Conservation (phyloP, 2,329 filamentous ascomycete species). For the Colletotrichum eleusines region DNA sequence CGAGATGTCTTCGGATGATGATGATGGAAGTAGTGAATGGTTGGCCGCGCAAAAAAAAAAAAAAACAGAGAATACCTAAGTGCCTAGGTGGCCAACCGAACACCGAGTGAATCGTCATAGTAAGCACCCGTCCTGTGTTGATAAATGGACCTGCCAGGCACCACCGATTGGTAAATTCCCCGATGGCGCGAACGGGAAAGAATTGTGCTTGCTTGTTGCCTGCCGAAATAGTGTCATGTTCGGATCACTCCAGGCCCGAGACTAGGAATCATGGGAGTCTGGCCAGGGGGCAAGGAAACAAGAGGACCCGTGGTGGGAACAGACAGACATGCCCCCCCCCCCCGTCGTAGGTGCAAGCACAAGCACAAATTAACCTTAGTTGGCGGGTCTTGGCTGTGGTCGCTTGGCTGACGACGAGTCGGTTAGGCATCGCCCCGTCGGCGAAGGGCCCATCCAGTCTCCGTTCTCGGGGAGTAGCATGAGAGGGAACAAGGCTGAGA, state of each 20-base stretch:
- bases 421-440: slow-evolving; percentile 13
- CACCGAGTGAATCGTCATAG: neutral
- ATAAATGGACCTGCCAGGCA: neutral
- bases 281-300: neutral
- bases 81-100: no score
- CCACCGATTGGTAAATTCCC: neutral
- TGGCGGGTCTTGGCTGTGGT: slow-evolving; percentile 20
- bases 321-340: neutral
- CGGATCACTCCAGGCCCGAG: neutral
- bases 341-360: neutral
- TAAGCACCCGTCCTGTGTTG: no score
- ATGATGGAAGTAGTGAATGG: neutral
- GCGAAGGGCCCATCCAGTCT: slow-evolving; percentile 10
- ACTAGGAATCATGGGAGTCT: neutral
- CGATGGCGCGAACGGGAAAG: neutral
- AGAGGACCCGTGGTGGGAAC: neutral
- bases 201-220: neutral
- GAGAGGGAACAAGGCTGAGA: neutral
- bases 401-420: neutral
- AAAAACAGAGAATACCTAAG: neutral
- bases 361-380: slow-evolving; percentile 34
- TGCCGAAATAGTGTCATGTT: neutral
- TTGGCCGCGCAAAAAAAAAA: no score
- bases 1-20: slow-evolving; percentile 22
- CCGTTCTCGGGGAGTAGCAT: no score